Evolutionary conservation across 2,329 filamentous ascomycete species (phyloP), one percentile per base, ranked within the genome.

Genomic region (Colletotrichum lupini): DNA sequence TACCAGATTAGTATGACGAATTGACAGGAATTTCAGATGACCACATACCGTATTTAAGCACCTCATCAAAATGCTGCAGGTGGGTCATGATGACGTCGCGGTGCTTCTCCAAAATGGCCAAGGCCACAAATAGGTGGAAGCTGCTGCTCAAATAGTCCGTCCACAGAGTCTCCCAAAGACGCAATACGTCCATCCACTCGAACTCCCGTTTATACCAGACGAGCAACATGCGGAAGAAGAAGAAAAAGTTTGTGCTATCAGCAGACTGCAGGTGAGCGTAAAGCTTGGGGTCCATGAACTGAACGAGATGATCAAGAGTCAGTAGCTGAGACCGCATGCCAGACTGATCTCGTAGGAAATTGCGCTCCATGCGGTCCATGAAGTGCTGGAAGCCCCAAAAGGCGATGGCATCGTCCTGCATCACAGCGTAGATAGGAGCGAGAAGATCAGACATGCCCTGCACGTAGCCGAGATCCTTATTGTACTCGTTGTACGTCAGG

Each of bases 161-260:
- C 97, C 97, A 99, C 2, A 98, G 85, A 0, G 90, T 88, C 82
- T 99, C 97, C 97, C 97, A 99, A 4, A 99, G 85, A 22, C 94
- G 90, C 42, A 98, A 85, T 12, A 98, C 91, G 79, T 98, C 95
- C 60, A 89, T 82, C 94, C 96, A 99, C 76, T 91, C 89, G 78
- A 99, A 99, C 83, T 99, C 97, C 60, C 97, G 93, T 86, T 99
- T 99, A 83, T 97, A 99, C 97, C 97, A 99, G 11, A 99, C 97
- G 1, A 99, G 88, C 42, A 99, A 88, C 97, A 98, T 98, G 73
- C 97, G 94, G 90, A 98, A 99, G 87, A 99, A 98, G 87, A 99
- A 99, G 84, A 99, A 99, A 83, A 99, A 99, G 82, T 99, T 99
- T 28, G 97, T 99, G 79, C 94, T 97, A 79, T 99, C 97, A 24